Evolutionary conservation across 495 filamentous ascomycete genomes (phyloP).

Genomic region (Astrothelium macrocarpum): DNA sequence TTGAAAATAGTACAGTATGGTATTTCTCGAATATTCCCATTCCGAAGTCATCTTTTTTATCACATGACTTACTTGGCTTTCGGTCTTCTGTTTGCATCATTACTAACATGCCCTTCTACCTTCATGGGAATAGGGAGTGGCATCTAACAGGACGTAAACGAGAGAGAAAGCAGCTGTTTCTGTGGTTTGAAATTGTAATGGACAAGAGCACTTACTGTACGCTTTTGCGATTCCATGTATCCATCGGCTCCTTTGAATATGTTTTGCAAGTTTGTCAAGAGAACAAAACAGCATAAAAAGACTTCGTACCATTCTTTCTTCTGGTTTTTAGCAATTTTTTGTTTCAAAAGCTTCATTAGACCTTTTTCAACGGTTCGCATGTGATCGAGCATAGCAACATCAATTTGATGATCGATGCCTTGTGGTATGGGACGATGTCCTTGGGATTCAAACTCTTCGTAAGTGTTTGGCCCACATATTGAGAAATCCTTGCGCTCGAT

Average conservation of each 20-base stretch:
- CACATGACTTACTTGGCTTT: slow-evolving; percentile 15
- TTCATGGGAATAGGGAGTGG: too few relatives aligned
- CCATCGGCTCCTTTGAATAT: slow-evolving; percentile 14
- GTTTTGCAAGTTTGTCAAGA: slow-evolving; percentile 21
- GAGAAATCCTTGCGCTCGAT: slow-evolving; percentile 15
- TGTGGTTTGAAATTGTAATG: too few relatives aligned
- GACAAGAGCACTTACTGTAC: slow-evolving; percentile 18
- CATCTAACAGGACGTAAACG: too few relatives aligned
- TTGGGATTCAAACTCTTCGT: slow-evolving; percentile 20
- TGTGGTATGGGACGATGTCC: slow-evolving; percentile 16
- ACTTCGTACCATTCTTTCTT: slow-evolving; percentile 23
- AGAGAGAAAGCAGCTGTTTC: too few relatives aligned
- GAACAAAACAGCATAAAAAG: slow-evolving; percentile 17
- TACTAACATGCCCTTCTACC: not conserved
- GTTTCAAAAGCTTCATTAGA: slow-evolving; percentile 8
- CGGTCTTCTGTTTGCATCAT: slow-evolving; percentile 9
- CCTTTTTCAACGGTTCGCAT: slow-evolving; percentile 15
- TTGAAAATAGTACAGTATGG: slow-evolving; percentile 17
- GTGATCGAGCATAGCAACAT: slow-evolving; percentile 20
- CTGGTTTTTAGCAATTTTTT: slow-evolving; percentile 11
- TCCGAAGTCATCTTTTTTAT: slow-evolving; percentile 17
- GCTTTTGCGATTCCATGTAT: slow-evolving; percentile 18
- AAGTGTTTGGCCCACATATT: slow-evolving; percentile 14
- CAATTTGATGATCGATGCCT: slow-evolving; percentile 19
- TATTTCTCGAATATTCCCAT: slow-evolving; percentile 11